Percentiles rank a stretch among this genome's conserved stretches.
Evolutionary conservation across 371 early-diverging fungal genomes (phyloP).

Genomic region (Mortierella sp.): DNA sequence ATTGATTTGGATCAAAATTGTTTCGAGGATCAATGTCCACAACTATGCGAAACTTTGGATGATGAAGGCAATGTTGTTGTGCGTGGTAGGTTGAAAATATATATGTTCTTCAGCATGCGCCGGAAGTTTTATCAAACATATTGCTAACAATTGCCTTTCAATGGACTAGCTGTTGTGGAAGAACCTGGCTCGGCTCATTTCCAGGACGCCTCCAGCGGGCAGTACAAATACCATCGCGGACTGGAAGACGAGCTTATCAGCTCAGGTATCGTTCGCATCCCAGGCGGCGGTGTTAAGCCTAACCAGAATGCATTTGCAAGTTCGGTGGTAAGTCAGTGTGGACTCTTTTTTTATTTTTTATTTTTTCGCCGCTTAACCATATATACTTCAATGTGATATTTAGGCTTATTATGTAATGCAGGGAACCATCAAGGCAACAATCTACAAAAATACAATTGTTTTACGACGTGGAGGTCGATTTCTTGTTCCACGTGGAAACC

Average conservation of each 20-base stretch:
- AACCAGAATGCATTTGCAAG: constrained; percentile 15
- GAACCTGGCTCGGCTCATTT: neutral
- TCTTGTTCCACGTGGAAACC: constrained; percentile 28
- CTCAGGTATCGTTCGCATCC: constrained; percentile 25
- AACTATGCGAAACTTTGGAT: neutral
- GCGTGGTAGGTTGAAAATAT: constrained; percentile 1
- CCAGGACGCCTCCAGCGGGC: constrained; percentile 8
- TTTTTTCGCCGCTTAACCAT: neutral
- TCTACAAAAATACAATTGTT: constrained; percentile 15
- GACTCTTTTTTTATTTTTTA: neutral
- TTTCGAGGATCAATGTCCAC: neutral
- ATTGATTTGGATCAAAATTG: neutral
- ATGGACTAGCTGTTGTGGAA: constrained; percentile 13
- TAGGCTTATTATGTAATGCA: constrained; percentile 21
- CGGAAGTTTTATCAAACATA: neutral
- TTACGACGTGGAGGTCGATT: constrained; percentile 17
- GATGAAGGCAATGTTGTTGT: neutral
- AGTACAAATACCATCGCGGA: constrained; percentile 26
- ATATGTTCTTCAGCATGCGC: neutral
- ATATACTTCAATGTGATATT: no score
- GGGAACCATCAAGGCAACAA: constrained; percentile 25
- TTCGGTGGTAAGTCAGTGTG: constrained; percentile 11
- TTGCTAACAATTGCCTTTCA: neutral
- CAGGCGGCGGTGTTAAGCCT: constrained; percentile 18
- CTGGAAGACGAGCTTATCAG: constrained; percentile 28